Evolutionary conservation across 768 basidiomycete genomes (phyloP), one percentile per base, ranked within the genome.

Genomic region (Arthromyces matolae): DNA sequence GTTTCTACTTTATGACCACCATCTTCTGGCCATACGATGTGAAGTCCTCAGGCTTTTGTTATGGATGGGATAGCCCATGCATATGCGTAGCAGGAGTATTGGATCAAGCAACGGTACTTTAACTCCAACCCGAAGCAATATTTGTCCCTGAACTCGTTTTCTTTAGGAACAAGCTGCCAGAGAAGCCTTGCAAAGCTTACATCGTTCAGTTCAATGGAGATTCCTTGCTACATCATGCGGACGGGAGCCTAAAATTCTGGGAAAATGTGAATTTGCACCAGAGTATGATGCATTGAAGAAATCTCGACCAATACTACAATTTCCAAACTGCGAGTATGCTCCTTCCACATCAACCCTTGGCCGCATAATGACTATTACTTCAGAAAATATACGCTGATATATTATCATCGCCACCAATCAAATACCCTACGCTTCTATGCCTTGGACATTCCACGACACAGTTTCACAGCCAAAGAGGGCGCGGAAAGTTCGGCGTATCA

Each of bases 341-440:
- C 20, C 18, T n/a, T 25, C 36, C 29, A 33, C n/a, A 6, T 41
- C 18, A 42, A 12, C 46, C 29, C 34, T 43, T 27, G 2, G 7
- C 12, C 36, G 20, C 28, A 9, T 46, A 24, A 16, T 14, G 24
- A 50, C 41, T 9, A 22, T 42, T 45, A 9, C 40, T 19, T 19
- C 51, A 60, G 58, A 28, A 43, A 62, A 6, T 62, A 56, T 51
- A 60, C 47, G 48, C 25, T 79, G 29, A 69, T 83, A 31, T 68
- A 73, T 42, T 88, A 84, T 58, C 61, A 64, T 36, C 75, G 79
- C 10, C 83, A 85, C 31, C 60, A 71, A n/a, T 63, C 69, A 14
- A 62, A 66, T 5, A 78, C 80, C 4, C 66, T 88, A 49, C 76
- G 85, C n/a, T 88, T 84, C 53, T 83, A 89, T 55, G 65, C 79